Conservation (phyloP, 2,329 filamentous ascomycete species). For the Byssothecium circinans region DNA sequence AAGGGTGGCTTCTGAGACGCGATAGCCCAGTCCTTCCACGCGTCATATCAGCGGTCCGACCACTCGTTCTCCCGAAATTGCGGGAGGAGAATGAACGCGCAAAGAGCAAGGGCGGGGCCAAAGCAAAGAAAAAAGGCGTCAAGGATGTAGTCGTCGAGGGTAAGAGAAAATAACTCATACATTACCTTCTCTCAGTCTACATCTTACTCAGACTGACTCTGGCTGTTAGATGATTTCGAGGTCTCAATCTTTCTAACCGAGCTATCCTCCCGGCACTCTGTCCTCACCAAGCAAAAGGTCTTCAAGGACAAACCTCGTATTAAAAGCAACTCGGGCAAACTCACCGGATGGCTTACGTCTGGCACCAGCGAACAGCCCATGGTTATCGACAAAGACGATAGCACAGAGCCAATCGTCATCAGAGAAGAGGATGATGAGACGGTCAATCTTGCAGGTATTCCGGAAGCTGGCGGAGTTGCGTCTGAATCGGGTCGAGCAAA, state of each 20-base stretch:
- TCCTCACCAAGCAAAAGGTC: slow-evolving; percentile 82
- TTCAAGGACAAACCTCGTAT: slow-evolving; percentile 53
- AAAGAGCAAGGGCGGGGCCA: slow-evolving; percentile 60
- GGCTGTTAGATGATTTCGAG: slow-evolving; percentile 89
- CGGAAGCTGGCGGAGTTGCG: slow-evolving; percentile 44
- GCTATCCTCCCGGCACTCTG: slow-evolving; percentile 78
- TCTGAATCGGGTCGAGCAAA: slow-evolving; percentile 18
- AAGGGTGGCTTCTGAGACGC: slow-evolving; percentile 81
- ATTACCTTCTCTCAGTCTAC: background rate
- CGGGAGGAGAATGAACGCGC: slow-evolving; percentile 75
- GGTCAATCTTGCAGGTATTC: slow-evolving; percentile 59
- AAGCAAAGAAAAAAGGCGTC: slow-evolving; percentile 75
- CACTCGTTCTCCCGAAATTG: slow-evolving; percentile 85
- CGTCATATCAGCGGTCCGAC: slow-evolving; percentile 82
- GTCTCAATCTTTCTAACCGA: slow-evolving; percentile 93
- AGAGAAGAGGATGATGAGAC: slow-evolving; percentile 60
- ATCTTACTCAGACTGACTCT: slow-evolving; percentile 14
- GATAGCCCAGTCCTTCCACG: slow-evolving; percentile 75
- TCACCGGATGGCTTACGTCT: slow-evolving; percentile 50
- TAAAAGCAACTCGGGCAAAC: slow-evolving; percentile 49
- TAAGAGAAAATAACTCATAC: slow-evolving; percentile 44
- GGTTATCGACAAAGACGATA: slow-evolving; percentile 43
- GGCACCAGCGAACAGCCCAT: slow-evolving; percentile 48
- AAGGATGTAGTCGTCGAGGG: slow-evolving; percentile 86
- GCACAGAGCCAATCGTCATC: slow-evolving; percentile 51